These are phyloP conservation scores for Hericium alpestre DNA, from an alignment of 768 basidiomycete genomes.

Conservation along the genomic window DNA sequence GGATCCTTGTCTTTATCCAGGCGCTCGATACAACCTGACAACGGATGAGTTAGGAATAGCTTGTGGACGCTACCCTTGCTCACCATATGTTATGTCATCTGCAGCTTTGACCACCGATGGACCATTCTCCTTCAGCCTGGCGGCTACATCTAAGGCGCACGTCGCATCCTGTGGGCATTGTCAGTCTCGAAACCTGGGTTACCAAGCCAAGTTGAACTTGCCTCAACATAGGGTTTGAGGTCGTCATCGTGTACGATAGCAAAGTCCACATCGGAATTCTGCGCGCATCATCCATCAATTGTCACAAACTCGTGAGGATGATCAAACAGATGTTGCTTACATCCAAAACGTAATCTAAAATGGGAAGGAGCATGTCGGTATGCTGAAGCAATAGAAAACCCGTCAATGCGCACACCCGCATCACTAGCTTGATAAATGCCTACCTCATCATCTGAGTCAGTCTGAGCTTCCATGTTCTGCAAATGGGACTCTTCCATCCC, in stretches of 20 bases:
- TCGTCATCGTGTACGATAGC: conserved; percentile 1
- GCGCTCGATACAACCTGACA: background rate
- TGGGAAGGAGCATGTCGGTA: background rate
- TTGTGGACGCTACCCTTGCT: background rate
- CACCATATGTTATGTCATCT: background rate
- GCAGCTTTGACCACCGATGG: background rate
- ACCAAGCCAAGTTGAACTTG: background rate
- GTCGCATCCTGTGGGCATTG: background rate
- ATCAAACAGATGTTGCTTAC: background rate
- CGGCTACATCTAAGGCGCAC: background rate
- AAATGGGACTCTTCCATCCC: too few species aligned
- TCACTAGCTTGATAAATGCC: too few species aligned
- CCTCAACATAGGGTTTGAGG: background rate
- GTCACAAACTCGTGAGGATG: too few species aligned
- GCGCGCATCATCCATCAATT: background rate
- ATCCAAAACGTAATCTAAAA: background rate
- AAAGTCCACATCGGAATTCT: background rate
- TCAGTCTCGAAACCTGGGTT: too few species aligned
- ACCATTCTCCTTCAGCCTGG: background rate
- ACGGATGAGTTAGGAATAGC: too few species aligned
- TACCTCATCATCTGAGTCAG: background rate
- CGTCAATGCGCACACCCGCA: background rate
- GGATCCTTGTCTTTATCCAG: background rate
- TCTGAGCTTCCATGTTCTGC: background rate
- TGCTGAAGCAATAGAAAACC: background rate